These are phyloP conservation scores for Rhamnella rubrinervis DNA, from an alignment of 331 rosid species.

Conservation along the genomic window DNA sequence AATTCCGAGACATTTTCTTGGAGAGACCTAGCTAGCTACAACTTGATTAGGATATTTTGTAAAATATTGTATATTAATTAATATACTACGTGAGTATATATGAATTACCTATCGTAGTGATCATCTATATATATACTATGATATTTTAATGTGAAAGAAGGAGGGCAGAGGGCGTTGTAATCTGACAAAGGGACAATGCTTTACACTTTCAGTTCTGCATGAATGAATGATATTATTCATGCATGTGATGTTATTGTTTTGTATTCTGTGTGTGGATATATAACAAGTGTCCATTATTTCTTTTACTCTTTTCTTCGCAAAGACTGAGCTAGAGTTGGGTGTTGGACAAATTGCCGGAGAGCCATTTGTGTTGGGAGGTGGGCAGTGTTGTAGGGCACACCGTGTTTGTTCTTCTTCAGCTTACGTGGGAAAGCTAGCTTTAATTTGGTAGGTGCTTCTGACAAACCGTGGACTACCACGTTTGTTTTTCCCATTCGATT, in stretches of 20 bases:
- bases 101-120: too few species aligned
- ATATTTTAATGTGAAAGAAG: too few species aligned
- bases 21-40: too few species aligned
- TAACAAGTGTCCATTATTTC: not conserved
- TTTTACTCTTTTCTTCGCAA: too few species aligned
- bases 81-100: too few species aligned
- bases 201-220: not conserved
- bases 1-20: too few species aligned
- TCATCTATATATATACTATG: too few species aligned
- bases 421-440: not conserved
- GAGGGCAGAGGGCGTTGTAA: too few species aligned
- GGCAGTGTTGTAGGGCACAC: constrained; percentile 19
- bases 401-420: constrained; percentile 11
- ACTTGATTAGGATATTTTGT: too few species aligned
- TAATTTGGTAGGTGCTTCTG: constrained; percentile 2
- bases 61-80: too few species aligned
- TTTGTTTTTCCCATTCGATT: constrained; percentile 1
- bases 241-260: not conserved
- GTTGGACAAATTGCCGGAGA: constrained; percentile 11
- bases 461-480: constrained; percentile 1
- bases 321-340: not conserved
- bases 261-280: not conserved
- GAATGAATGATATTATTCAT: constrained; percentile 12
- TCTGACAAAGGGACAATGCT: too few species aligned
- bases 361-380: constrained; percentile 31